These are phyloP conservation scores for Cucurbita maxima DNA, from an alignment of 306 rosid genomes.

Conservation along the genomic window DNA sequence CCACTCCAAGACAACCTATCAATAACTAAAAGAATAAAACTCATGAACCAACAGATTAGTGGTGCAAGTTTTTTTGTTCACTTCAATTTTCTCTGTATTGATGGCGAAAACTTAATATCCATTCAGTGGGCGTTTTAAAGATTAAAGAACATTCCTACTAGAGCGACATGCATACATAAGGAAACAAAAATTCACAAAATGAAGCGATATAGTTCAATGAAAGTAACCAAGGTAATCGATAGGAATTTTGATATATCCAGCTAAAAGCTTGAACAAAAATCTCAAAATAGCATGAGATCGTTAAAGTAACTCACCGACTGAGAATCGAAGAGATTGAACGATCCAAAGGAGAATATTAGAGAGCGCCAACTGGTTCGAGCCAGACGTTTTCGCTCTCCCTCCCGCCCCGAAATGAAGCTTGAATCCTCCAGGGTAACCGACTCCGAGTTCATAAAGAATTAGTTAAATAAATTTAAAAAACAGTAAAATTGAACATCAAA, in stretches of 20 bases:
- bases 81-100: not conserved
- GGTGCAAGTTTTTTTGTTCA: not conserved
- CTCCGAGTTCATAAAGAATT: not conserved
- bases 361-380: not conserved
- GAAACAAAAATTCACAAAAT: not conserved
- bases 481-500: not conserved
- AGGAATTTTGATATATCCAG: not conserved
- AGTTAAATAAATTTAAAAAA: no score
- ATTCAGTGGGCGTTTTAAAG: not conserved
- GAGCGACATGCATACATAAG: not conserved
- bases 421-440: not conserved
- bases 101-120: not conserved
- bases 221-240: not conserved
- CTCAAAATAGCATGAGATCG: not conserved
- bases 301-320: not conserved
- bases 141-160: not conserved
- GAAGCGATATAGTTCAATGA: not conserved
- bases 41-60: not conserved
- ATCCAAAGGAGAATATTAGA: not conserved
- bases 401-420: conserved; percentile 4
- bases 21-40: not conserved
- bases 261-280: not conserved
- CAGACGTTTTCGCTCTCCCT: not conserved
- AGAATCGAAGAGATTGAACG: not conserved
- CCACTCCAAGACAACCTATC: conserved; percentile 9